These are phyloP conservation scores for Melaleuca alternifolia DNA, from an alignment of 345 rosid species.

Conservation along the genomic window DNA sequence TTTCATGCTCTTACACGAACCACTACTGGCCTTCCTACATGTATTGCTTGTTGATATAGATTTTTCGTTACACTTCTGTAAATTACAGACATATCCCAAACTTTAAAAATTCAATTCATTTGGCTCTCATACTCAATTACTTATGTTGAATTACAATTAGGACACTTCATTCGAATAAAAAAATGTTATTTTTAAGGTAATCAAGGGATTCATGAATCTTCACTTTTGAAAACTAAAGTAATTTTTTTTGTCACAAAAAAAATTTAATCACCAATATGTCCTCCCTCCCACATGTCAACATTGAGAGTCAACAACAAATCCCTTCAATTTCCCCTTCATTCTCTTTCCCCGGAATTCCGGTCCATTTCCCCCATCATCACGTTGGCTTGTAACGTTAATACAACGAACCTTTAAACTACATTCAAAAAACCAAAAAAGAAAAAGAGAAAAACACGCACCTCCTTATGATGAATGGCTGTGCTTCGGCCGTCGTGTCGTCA, in stretches of 20 bases:
- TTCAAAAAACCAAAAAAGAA: too few species aligned
- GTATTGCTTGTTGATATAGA: not conserved
- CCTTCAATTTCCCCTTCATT: not conserved
- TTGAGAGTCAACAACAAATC: not conserved
- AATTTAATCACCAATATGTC: not conserved
- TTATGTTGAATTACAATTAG: not conserved
- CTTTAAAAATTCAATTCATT: not conserved
- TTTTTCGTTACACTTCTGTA: too few species aligned
- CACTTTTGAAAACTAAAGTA: too few species aligned
- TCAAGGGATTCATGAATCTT: too few species aligned
- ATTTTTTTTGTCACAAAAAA: too few species aligned
- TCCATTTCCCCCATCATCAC: not conserved
- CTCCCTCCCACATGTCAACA: not conserved
- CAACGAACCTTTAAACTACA: not conserved
- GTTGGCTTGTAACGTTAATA: not conserved
- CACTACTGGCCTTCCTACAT: fast-evolving
- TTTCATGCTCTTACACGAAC: not conserved
- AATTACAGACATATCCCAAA: not conserved
- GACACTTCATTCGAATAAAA: too few species aligned
- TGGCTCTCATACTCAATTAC: not conserved
- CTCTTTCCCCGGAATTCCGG: not conserved
- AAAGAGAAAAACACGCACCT: too few species aligned
- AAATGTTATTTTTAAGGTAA: too few species aligned
- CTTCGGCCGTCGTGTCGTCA: not conserved
- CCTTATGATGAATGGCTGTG: not conserved